A percentile compares a stretch with the other conserved stretches of the same genome.
These are phyloP conservation scores for Chrysanthemum lavandulifolium DNA, from an alignment of 129 eudicot genomes.

Conservation along the genomic window DNA sequence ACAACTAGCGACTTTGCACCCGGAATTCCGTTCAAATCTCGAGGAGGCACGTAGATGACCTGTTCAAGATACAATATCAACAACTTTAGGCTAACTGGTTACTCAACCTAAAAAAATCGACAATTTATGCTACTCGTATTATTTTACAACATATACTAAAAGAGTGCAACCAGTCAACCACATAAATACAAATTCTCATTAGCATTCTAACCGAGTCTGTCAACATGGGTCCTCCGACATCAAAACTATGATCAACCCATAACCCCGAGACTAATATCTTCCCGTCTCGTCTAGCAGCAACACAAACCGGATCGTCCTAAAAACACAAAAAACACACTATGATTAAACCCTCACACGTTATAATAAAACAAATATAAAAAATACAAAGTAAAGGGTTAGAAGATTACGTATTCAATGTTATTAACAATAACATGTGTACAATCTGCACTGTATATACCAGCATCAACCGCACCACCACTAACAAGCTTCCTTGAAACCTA, in stretches of 20 bases:
- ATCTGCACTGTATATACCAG: constrained; percentile 51
- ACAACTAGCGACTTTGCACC: constrained; percentile 67
- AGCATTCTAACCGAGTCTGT: constrained; percentile 46
- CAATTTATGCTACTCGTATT: neutral
- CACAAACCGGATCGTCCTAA: constrained; percentile 86
- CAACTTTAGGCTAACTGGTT: neutral
- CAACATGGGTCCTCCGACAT: constrained; percentile 50
- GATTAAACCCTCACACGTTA: neutral
- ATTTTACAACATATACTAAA: neutral
- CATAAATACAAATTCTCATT: neutral
- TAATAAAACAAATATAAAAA: neutral
- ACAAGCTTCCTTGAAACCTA: constrained; percentile 68
- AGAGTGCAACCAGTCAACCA: neutral
- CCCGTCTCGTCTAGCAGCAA: constrained; percentile 70
- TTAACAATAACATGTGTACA: constrained; percentile 91
- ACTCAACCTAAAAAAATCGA: neutral
- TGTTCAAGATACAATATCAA: constrained; percentile 6
- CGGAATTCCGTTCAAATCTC: constrained; percentile 75
- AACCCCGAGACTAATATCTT: constrained; percentile 55
- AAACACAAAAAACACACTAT: neutral
- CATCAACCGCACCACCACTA: constrained; percentile 72
- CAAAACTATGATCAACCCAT: constrained; percentile 81
- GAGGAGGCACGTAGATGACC: constrained; percentile 74
- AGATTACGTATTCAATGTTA: constrained; percentile 51
- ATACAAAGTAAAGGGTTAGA: neutral